Conservation (phyloP, 345 rosid species). For the Passiflora organensis region DNA sequence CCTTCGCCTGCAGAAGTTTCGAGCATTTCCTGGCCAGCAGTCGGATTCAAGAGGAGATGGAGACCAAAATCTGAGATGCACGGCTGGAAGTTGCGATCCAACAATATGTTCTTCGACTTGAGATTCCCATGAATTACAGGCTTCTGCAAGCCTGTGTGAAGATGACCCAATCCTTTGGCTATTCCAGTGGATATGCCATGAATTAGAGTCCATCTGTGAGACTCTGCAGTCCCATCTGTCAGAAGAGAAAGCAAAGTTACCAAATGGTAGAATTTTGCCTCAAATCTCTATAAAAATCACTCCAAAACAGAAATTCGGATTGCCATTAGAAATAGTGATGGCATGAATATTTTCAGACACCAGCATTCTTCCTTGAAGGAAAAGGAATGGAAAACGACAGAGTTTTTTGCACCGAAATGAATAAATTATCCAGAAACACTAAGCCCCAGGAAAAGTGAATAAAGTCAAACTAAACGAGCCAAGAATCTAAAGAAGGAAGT, state of each 20-base stretch:
- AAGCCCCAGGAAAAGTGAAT: too few relatives aligned
- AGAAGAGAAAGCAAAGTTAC: background rate
- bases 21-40: constrained; percentile 72
- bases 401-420: too few relatives aligned
- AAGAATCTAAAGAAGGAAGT: too few relatives aligned
- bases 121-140: constrained; percentile 74
- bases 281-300: too few relatives aligned
- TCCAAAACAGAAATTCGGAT: too few relatives aligned
- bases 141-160: constrained; percentile 57
- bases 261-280: too few relatives aligned
- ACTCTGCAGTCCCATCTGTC: constrained; percentile 54
- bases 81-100: constrained; percentile 50
- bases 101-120: constrained; percentile 68
- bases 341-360: too few relatives aligned
- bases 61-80: constrained; percentile 63
- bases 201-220: constrained; percentile 52
- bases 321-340: too few relatives aligned
- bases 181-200: constrained; percentile 51
- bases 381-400: too few relatives aligned
- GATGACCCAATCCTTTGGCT: constrained; percentile 70
- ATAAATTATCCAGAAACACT: too few relatives aligned
- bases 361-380: too few relatives aligned
- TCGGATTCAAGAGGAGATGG: constrained; percentile 55
- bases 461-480: too few relatives aligned
- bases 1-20: constrained; percentile 75